A percentile compares a stretch with the other conserved stretches of the same genome.
Conservation (phyloP, 345 rosid species). For the Abelmoschus esculentus region DNA sequence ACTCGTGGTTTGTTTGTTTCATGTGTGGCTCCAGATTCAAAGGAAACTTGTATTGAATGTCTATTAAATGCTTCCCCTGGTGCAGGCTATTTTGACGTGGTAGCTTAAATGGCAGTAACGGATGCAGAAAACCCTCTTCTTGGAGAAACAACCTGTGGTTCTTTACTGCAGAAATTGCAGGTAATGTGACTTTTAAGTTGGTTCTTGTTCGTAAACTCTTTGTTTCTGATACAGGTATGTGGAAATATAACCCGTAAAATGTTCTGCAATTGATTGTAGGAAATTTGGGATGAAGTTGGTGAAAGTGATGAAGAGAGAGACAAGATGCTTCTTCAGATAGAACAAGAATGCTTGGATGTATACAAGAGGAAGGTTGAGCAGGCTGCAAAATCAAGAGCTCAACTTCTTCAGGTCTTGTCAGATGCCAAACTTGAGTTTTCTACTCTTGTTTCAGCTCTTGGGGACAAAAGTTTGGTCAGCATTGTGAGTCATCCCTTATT, state of each 20-base stretch:
- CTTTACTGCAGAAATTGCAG: slow-evolving; percentile 82
- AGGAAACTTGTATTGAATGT: background rate
- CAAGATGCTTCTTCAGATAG: slow-evolving; percentile 87
- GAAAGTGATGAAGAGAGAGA: slow-evolving; percentile 90
- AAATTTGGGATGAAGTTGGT: slow-evolving; percentile 99
- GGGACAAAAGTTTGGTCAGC: slow-evolving; percentile 59
- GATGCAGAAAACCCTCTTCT: slow-evolving; percentile 66
- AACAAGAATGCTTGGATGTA: slow-evolving; percentile 85
- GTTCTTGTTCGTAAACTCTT: background rate
- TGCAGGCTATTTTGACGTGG: slow-evolving; percentile 25
- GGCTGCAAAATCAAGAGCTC: slow-evolving; percentile 77
- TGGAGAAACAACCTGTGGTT: slow-evolving; percentile 77
- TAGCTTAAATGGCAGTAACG: slow-evolving; percentile 53
- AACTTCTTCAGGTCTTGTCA: slow-evolving; percentile 73
- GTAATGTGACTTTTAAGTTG: slow-evolving; percentile 24
- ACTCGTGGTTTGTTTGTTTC: background rate
- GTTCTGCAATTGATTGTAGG: slow-evolving; percentile 33
- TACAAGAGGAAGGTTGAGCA: slow-evolving; percentile 87
- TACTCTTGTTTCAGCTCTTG: slow-evolving; percentile 64
- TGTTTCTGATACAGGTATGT: background rate
- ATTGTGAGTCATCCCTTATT: slow-evolving; percentile 42
- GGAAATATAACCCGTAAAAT: background rate
- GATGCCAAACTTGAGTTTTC: slow-evolving; percentile 82
- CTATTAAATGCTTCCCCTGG: slow-evolving; percentile 10
- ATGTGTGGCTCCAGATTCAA: background rate